Evolutionary conservation across 495 filamentous ascomycete genomes (phyloP), one percentile per base, ranked within the genome.

Genomic region (Acidiella bohemica): DNA sequence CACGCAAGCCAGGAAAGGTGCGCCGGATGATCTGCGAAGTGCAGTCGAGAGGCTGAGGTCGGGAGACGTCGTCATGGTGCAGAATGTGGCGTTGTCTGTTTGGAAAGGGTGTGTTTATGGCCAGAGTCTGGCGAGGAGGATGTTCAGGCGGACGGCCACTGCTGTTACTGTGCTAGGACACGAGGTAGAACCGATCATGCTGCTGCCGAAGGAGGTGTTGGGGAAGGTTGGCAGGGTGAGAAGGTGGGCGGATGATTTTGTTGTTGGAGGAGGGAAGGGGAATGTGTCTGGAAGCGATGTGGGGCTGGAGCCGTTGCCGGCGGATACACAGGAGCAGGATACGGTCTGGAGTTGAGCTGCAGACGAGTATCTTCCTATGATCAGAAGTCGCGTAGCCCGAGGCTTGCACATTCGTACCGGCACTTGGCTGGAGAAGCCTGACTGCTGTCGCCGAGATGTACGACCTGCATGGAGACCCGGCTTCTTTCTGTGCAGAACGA

Each of bases 71-170:
- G 64, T 94, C 9, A 65, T 92, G 17, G 50, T 87, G 32, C 71
- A 73, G 32, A 82, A 81, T 46, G 73, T 93, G 11, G 86, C 78
- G n/a, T 61, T 94, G 17, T 70, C 70, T 36, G 70, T 67, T 20
- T 94, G 84, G 54, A 68, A 64, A 36, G 72, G 75, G 16, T 74
- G 70, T 53, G 84, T 92, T 1, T 81, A 87, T 53, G 86, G 84
- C 14, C 78, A 60, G 41, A 58, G 50, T 25, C 34, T 62, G 24
- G 54, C 48, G 34, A 36, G 80, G 42, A 78, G 75, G 47, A n/a
- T n/a, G n/a, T 59, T 90, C 39, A 64, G 80, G 27, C 72, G 71
- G 53, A 75, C 75, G 24, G 66, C 78, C 39, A 90, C 85, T 8
- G 73, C 68, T 42, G 61, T 90, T 11, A 67, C 83, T 46, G 59